Base-by-base conservation (phyloP, 1,284 basidiomycete species). In the Cryptococcus sp. region DNA sequence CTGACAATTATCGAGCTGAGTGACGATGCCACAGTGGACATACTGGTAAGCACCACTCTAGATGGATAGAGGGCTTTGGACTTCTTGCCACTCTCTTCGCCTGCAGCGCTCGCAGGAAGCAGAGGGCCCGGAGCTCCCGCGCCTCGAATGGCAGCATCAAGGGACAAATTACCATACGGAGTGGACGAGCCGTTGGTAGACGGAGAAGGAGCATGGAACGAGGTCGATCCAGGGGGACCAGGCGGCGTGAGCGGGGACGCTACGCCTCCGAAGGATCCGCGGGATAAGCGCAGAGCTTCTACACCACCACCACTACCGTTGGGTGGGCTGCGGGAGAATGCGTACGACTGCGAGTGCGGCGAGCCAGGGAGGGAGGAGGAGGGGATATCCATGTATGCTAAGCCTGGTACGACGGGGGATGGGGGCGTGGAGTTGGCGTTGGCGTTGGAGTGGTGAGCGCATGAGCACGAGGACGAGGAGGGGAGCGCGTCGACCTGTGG, bases 21-120 rank as follows among this genome's bases (percentile, higher is more conserved):
- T 15, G 13, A 22, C 7, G 43, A 46, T 41, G 41, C 15, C 3
- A 52, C n/a, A 52, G 8, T 35, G 20, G 7, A 62, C 72, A 42
- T 50, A 75, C 73, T 73, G 16, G 73, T 75, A 10, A 75, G 60
- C 4, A 75, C 68, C 1, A 75, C 71, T 47, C 73, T 61, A 19
- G 62, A 65, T 1, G 73, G 73, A 42, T 75, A 75, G 42, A 73
- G 54, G 13, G 58, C 64, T 59, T 69, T 66, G 30, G 58, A 51
- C 62, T 69, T 65, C 57, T 66, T 52, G 23, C 50, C 52, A 23
- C 63, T 57, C 49, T 42, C 53, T 17, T 58, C 51, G 23, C 39
- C 48, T 23, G 20, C 48, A 23, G 54, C 58, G 35, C 43, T 54
- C 1, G 57, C 60, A 5, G 70, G 70, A 10, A 61, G 57, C 5